These are phyloP conservation scores for Pseudogymnoascus sp. DNA, from an alignment of 2,329 filamentous ascomycete species.

Conservation along the genomic window DNA sequence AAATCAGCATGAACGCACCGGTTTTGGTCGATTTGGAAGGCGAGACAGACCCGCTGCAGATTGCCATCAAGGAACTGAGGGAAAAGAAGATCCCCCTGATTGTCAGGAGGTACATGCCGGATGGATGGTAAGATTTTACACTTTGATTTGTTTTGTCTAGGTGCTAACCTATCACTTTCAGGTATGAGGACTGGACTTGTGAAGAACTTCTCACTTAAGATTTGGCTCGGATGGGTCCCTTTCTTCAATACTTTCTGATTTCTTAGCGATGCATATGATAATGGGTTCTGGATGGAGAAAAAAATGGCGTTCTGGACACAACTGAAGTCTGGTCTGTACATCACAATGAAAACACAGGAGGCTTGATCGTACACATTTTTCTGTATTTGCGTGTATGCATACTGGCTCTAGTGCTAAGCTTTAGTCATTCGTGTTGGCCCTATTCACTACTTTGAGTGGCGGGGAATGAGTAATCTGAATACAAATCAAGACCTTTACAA, in stretches of 20 bases:
- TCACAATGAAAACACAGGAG: slow-evolving; percentile 4
- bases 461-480: neutral
- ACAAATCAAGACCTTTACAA: slow-evolving; percentile 24
- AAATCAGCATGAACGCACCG: slow-evolving; percentile 98
- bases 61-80: slow-evolving; percentile 91
- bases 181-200: slow-evolving; percentile 97
- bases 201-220: slow-evolving; percentile 72
- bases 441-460: neutral
- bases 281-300: slow-evolving; percentile 6
- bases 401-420: slow-evolving; percentile 1
- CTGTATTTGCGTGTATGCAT: neutral
- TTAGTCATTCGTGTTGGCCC: neutral
- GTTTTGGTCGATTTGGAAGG: slow-evolving; percentile 94
- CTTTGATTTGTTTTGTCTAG: neutral
- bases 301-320: slow-evolving; percentile 6
- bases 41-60: slow-evolving; percentile 94
- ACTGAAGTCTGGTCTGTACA: slow-evolving; percentile 7
- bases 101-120: slow-evolving; percentile 87
- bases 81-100: slow-evolving; percentile 99
- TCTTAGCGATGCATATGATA: slow-evolving; percentile 10
- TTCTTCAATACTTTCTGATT: slow-evolving; percentile 8
- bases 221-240: neutral
- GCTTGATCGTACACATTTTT: neutral
- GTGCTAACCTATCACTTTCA: slow-evolving; percentile 9
- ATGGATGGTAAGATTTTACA: slow-evolving; percentile 69